These are phyloP conservation scores for Toxoplasma gondii DNA, from an alignment of 169 alveolate species.

Conservation along the genomic window DNA sequence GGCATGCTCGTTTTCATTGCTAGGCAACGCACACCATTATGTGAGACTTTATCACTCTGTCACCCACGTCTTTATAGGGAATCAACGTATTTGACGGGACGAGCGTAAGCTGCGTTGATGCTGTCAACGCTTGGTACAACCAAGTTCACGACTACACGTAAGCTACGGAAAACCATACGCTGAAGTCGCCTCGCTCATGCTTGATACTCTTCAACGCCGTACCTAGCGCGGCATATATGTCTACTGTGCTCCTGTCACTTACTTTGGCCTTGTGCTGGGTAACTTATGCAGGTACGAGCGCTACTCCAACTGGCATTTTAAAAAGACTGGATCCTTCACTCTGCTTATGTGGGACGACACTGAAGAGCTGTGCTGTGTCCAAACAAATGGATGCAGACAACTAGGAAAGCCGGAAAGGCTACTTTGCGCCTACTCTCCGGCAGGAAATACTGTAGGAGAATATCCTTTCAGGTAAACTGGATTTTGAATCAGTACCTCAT, in stretches of 20 bases:
- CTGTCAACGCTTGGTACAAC: constrained; percentile 23
- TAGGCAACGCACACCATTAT: too few species aligned
- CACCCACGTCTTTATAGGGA: neutral
- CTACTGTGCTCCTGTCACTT: too few species aligned
- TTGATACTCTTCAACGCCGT: neutral
- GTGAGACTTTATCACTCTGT: too few species aligned
- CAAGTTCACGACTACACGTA: constrained; percentile 35
- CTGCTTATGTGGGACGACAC: constrained; percentile 14
- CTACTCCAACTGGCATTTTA: constrained; percentile 21
- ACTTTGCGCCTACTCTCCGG: constrained; percentile 12
- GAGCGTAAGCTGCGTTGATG: neutral
- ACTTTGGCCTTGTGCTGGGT: neutral
- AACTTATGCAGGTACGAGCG: constrained; percentile 13
- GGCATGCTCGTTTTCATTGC: too few species aligned
- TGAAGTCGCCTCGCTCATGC: neutral
- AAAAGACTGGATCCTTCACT: constrained; percentile 19
- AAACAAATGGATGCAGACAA: neutral
- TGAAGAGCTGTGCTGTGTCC: neutral
- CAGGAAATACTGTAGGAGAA: constrained; percentile 25
- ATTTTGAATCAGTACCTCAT: neutral
- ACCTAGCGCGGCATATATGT: neutral
- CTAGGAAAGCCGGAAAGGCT: constrained; percentile 30
- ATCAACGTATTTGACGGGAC: neutral
- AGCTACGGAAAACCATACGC: neutral
- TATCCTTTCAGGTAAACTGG: constrained; percentile 26